Percentiles rank a stretch among this genome's conserved stretches.
Conservation (phyloP, 73 alveolate species). For the Tetrahymena elliotti region DNA sequence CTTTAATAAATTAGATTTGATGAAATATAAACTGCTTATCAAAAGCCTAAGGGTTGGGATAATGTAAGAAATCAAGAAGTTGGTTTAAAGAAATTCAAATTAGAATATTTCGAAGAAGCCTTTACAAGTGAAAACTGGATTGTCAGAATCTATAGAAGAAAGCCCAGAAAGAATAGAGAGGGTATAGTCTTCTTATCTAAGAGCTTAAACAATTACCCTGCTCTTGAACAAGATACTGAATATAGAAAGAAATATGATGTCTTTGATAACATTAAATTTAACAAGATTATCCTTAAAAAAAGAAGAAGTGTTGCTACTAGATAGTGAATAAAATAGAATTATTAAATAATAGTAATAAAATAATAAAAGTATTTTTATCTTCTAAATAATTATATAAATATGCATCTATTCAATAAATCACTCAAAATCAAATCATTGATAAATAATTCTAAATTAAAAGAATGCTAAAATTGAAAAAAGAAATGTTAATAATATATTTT, state of each 20-base stretch:
- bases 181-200: background rate
- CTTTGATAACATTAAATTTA: background rate
- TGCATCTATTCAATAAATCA: too few species aligned
- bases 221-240: background rate
- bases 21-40: constrained; percentile 59
- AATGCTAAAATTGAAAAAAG: too few species aligned
- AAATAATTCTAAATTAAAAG: too few species aligned
- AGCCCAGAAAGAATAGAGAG: constrained; percentile 44
- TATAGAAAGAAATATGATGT: background rate
- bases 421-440: too few species aligned
- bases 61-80: constrained; percentile 69
- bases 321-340: background rate
- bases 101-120: constrained; percentile 77
- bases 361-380: background rate
- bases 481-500: too few species aligned
- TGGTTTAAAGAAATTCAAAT: constrained; percentile 72
- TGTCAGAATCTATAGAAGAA: constrained; percentile 66
- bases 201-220: background rate
- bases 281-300: background rate
- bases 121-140: constrained; percentile 82
- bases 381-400: background rate
- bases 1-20: constrained; percentile 44
- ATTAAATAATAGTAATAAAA: background rate
- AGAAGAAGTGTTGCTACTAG: background rate
- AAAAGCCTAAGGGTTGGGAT: constrained; percentile 71